phyloP scores from a whole-genome alignment of 305 asterid species.

The Plantago coronopus region DNA sequence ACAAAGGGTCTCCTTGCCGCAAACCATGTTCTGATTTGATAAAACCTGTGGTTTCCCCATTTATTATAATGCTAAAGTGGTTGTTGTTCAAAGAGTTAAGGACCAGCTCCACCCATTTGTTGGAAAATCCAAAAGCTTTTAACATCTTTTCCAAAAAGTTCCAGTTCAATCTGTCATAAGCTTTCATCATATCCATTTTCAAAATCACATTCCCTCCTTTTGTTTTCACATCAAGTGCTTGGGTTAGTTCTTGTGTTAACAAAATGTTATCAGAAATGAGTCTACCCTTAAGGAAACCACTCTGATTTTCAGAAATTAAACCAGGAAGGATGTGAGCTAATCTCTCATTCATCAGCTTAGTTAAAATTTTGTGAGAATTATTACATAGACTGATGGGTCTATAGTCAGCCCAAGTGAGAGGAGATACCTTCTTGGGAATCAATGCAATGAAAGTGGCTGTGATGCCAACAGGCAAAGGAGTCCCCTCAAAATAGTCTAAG shows the following conservation, averaged over 20 bases:
- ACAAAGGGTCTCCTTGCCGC: too few relatives aligned
- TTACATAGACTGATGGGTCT: not conserved
- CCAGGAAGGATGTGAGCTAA: not conserved
- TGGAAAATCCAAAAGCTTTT: not conserved
- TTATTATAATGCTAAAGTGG: too few relatives aligned
- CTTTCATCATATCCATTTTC: not conserved
- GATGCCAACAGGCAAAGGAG: not conserved
- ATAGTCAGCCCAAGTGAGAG: not conserved
- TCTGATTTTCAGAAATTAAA: not conserved
- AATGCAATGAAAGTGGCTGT: not conserved
- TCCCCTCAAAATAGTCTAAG: not conserved
- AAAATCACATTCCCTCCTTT: not conserved
- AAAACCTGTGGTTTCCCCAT: too few relatives aligned
- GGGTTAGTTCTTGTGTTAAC: not conserved
- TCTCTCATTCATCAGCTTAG: not conserved
- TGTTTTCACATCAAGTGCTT: not conserved
- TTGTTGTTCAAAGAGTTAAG: too few relatives aligned
- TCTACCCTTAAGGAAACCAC: not conserved
- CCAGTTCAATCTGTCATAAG: not conserved
- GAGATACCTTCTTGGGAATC: not conserved
- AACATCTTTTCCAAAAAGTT: not conserved
- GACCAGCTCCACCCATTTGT: too few relatives aligned
- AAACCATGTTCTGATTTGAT: too few relatives aligned
- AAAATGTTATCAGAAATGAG: not conserved
- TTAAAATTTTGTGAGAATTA: not conserved